Evolutionary conservation across 2,329 filamentous ascomycete genomes (phyloP).

Genomic region (Epichloe hybrida): DNA sequence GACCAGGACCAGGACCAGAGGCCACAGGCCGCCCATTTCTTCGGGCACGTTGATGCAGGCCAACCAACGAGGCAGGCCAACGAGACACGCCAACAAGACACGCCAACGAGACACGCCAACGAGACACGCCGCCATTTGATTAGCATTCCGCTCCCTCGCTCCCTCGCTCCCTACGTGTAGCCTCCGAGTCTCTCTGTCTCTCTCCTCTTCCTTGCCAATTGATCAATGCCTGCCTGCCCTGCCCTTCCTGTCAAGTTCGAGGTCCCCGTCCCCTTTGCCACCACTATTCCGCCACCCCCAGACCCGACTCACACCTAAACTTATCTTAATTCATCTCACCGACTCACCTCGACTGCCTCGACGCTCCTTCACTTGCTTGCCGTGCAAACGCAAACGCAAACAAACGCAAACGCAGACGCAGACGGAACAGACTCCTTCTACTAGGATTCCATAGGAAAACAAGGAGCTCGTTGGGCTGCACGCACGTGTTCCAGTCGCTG

Average conservation of each 20-base stretch:
- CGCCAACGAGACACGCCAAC: conserved; percentile 2
- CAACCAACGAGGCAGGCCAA: conserved; percentile 1
- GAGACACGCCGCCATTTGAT: conserved; percentile 7
- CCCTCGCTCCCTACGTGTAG: background rate
- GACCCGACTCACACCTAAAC: too few relatives aligned
- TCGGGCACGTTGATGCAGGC: too few relatives aligned
- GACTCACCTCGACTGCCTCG: background rate
- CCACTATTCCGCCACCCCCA: background rate
- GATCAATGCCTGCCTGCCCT: background rate
- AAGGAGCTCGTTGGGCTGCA: background rate
- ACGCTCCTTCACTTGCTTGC: background rate
- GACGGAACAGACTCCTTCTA: background rate
- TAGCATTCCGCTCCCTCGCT: conserved; percentile 9
- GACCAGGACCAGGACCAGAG: background rate
- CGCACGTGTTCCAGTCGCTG: background rate
- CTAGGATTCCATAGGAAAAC: too few relatives aligned
- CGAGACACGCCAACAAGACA: background rate
- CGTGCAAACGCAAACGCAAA: background rate
- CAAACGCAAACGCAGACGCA: background rate
- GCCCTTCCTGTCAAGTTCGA: background rate
- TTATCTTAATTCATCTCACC: too few relatives aligned
- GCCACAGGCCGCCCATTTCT: too few relatives aligned
- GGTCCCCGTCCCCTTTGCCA: background rate
- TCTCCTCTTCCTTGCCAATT: background rate
- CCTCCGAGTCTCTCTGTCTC: background rate